Evolutionary conservation across 116 monocot genomes (phyloP), one percentile per base, ranked within the genome.

Genomic region (Cymodocea nodosa): DNA sequence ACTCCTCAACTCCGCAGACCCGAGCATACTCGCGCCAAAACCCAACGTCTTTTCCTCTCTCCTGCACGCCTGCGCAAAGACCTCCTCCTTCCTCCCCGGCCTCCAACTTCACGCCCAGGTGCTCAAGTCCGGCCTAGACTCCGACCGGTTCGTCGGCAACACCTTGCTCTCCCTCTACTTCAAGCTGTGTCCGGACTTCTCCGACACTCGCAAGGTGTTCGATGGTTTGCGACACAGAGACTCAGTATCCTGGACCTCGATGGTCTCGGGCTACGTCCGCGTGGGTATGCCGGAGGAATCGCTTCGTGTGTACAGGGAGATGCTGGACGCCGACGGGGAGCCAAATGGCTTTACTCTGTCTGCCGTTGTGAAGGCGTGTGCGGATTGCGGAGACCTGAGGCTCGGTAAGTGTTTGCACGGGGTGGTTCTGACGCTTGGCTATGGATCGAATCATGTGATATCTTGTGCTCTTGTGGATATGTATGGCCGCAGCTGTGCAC

Each of bases 151-250:
- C 77, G 81, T 90, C 24, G 84, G 79, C 37, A 94, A 94, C 81
- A 82, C 77, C 78, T 76, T 94, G 35, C 81, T 90, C 68, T 59
- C 87, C 62, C 71, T 94, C 66, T 89, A 94, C 81, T 78, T 85
- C 81, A 82, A 78, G 67, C 77, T 87, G 18, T 75, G 71, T 71
- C 80, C 78, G 37, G 65, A 79, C 73, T 18, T 81, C 72, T 66
- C 71, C 51, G 18, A 56, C 56, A 68, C 83, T 22, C 80, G 79
- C 60, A 71, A 63, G 51, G 74, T 85, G 65, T 94, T 94, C 75
- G 77, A 87, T 56, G 52, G 53, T 22, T 50, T 89, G 68, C 90
- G 76, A 34, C 23, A 58, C 37, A 76, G 66, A 40, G 94, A 94
- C 68, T 81, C 85, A 52, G 56, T 94, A 58, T 80, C 94, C 16